Evolutionary conservation across 768 basidiomycete genomes (phyloP).

Genomic region (Ephemerocybe angulata): DNA sequence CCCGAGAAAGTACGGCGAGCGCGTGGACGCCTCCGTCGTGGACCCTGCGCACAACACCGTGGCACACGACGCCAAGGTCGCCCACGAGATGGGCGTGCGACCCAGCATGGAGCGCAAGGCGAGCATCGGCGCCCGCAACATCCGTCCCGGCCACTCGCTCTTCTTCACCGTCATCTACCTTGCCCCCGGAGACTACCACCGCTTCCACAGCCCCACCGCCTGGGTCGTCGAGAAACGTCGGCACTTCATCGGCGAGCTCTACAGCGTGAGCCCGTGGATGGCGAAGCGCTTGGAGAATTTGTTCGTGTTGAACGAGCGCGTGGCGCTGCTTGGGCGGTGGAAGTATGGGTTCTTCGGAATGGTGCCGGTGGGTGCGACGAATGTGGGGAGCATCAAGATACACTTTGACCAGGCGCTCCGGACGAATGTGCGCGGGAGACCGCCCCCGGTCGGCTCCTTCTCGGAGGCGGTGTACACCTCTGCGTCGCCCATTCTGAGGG

Average conservation of each 20-base stretch:
- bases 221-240: constrained; percentile 97
- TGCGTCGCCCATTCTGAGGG: constrained; percentile 78
- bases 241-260: constrained; percentile 95
- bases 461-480: constrained; percentile 87
- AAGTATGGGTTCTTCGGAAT: constrained; percentile 93
- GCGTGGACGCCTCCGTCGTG: constrained; percentile 73
- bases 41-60: constrained; percentile 51
- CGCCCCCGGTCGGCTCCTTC: constrained; percentile 80
- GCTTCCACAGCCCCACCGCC: constrained; percentile 92
- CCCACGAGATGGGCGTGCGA: constrained; percentile 61
- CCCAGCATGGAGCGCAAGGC: constrained; percentile 24
- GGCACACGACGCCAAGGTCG: constrained; percentile 69
- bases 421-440: constrained; percentile 77
- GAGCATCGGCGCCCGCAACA: constrained; percentile 37
- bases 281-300: constrained; percentile 87
- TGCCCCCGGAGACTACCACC: constrained; percentile 96
- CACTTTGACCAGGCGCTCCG: constrained; percentile 94
- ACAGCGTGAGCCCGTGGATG: constrained; percentile 95
- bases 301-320: constrained; percentile 98
- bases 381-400: constrained; percentile 93
- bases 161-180: constrained; percentile 96
- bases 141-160: constrained; percentile 75
- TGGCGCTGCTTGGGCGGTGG: constrained; percentile 93
- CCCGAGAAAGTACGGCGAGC: constrained; percentile 60
- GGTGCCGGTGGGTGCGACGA: constrained; percentile 97